phyloP scores from a whole-genome alignment of 148 eudicot genomes.

The Chenopodium suecicum region DNA sequence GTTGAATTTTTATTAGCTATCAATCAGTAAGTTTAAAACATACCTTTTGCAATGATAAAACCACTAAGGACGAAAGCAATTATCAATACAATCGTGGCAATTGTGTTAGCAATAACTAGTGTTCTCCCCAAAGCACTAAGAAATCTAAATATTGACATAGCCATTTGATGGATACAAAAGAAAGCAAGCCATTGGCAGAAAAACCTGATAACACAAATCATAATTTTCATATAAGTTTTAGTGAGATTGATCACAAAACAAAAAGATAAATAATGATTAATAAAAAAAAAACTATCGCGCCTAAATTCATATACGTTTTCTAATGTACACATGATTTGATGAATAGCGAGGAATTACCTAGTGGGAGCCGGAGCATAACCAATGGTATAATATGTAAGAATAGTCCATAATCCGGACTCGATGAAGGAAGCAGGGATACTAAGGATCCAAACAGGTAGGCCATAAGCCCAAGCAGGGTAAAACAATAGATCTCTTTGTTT shows the following conservation, averaged over 20 bases:
- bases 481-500: slow-evolving; percentile 63
- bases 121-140: slow-evolving; percentile 64
- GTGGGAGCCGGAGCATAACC: slow-evolving; percentile 65
- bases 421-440: slow-evolving; percentile 54
- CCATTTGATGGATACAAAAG: slow-evolving; percentile 66
- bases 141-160: slow-evolving; percentile 53
- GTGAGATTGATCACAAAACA: no score
- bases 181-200: slow-evolving; percentile 62
- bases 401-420: slow-evolving; percentile 61
- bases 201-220: slow-evolving; percentile 37
- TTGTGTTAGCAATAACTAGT: slow-evolving; percentile 47
- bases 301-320: no score
- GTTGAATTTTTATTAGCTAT: no score
- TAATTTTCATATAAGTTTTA: no score
- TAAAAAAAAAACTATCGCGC: no score
- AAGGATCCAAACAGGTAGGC: slow-evolving; percentile 66
- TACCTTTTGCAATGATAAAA: slow-evolving; percentile 62
- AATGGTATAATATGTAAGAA: slow-evolving; percentile 68
- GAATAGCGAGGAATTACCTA: slow-evolving; percentile 35
- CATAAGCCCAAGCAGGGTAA: slow-evolving; percentile 80
- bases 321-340: no score
- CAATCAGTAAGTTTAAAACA: background rate
- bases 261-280: no score
- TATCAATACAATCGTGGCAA: slow-evolving; percentile 45
- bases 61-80: slow-evolving; percentile 62